A percentile compares a stretch with the other conserved stretches of the same genome.
These are phyloP conservation scores for Lipomyces lipofer DNA, from an alignment of 805 yeast species.

Conservation along the genomic window DNA sequence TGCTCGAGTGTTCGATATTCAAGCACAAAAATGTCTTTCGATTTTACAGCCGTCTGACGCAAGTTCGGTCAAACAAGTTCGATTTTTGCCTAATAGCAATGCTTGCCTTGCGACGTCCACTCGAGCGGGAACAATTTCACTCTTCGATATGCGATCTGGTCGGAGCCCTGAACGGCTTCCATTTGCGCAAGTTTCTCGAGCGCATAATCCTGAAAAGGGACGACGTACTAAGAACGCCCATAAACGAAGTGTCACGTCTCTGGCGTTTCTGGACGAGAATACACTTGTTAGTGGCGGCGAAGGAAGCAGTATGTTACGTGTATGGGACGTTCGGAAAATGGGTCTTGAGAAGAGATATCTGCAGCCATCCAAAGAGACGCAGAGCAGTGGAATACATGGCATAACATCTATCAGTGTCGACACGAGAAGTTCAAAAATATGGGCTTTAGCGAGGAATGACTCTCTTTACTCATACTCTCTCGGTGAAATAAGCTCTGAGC, in stretches of 20 bases:
- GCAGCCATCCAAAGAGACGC: slow-evolving; percentile 9
- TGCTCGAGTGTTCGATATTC: slow-evolving; percentile 24
- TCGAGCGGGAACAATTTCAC: slow-evolving; percentile 21
- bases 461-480: slow-evolving; percentile 14
- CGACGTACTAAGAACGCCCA: slow-evolving; percentile 2
- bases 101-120: slow-evolving; percentile 9
- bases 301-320: slow-evolving; percentile 6
- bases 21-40: slow-evolving; percentile 11
- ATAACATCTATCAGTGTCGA: slow-evolving; percentile 23
- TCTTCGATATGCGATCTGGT: slow-evolving; percentile 17
- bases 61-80: slow-evolving; percentile 23
- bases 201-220: slow-evolving; percentile 22
- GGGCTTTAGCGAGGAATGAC: slow-evolving; percentile 18
- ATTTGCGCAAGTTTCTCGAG: slow-evolving; percentile 9
- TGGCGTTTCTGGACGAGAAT: slow-evolving; percentile 17
- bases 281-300: slow-evolving; percentile 24
- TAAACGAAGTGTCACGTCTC: slow-evolving; percentile 21
- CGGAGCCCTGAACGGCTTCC: neutral
- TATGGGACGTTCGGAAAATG: slow-evolving; percentile 24
- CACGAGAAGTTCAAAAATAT: slow-evolving; percentile 3
- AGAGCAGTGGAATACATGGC: slow-evolving; percentile 2
- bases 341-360: neutral
- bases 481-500: neutral
- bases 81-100: slow-evolving; percentile 2
- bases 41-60: slow-evolving; percentile 9